Percentiles rank a stretch among this genome's conserved stretches.
Conservation (phyloP, 2,329 filamentous ascomycete species). For the Clarireedia monteithiana region DNA sequence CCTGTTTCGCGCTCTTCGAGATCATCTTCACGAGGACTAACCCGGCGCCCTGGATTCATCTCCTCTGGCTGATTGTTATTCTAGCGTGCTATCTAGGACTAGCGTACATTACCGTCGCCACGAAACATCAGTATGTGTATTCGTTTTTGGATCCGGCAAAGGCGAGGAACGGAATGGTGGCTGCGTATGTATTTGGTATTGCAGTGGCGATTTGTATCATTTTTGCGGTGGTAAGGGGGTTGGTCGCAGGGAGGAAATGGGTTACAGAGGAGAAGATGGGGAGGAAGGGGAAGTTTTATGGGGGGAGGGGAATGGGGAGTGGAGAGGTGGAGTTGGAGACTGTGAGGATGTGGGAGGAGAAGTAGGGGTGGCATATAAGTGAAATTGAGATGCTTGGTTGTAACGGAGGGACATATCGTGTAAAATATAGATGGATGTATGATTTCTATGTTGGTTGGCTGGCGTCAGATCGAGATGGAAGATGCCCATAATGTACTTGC, state of each 20-base stretch:
- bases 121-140: conserved; percentile 70
- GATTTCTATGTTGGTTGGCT: no score
- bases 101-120: conserved; percentile 64
- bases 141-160: conserved; percentile 58
- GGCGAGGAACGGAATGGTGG: conserved; percentile 16
- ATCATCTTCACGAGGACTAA: conserved; percentile 59
- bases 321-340: neutral
- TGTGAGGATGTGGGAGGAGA: neutral
- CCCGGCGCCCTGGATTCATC: conserved; percentile 55
- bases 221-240: conserved; percentile 16
- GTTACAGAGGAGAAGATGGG: conserved; percentile 31
- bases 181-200: conserved; percentile 24
- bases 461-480: no score
- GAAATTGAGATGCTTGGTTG: no score
- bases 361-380: neutral
- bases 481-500: no score
- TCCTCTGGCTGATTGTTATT: conserved; percentile 61
- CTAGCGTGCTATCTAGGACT: conserved; percentile 65
- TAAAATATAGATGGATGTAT: no score
- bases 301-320: neutral
- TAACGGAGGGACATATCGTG: no score
- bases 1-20: conserved; percentile 67
- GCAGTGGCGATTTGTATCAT: conserved; percentile 21
- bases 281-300: conserved; percentile 8
- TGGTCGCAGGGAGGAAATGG: conserved; percentile 33